Conservation (phyloP, 257 asterid genomes). For the Rhazya stricta region DNA sequence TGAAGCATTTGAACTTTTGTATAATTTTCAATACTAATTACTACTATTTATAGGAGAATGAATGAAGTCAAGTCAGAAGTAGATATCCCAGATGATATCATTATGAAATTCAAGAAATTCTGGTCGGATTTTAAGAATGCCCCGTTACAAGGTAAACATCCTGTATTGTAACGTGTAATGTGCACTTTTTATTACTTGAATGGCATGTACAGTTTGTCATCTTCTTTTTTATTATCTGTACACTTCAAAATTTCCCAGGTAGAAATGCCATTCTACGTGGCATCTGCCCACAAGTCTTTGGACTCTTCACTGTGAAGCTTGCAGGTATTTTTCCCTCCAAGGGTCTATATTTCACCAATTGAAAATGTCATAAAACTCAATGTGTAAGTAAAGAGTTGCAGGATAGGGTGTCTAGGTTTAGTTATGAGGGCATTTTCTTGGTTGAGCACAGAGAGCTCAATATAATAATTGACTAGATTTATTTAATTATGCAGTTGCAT, state of each 20-base stretch:
- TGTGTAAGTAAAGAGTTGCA: background rate
- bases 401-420: background rate
- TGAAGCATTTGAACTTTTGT: background rate
- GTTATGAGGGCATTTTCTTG: background rate
- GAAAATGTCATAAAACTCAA: background rate
- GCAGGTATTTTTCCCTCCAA: slow-evolving; percentile 53
- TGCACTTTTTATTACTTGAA: slow-evolving; percentile 4
- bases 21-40: background rate
- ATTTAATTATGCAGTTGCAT: slow-evolving; percentile 55
- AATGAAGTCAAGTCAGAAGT: slow-evolving; percentile 72
- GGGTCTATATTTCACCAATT: slow-evolving; percentile 11
- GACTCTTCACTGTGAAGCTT: slow-evolving; percentile 96
- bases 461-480: slow-evolving; percentile 15
- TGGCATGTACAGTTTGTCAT: background rate
- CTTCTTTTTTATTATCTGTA: slow-evolving; percentile 16
- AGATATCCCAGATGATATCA: slow-evolving; percentile 63
- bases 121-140: slow-evolving; percentile 68
- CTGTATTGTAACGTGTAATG: background rate
- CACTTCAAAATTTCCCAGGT: slow-evolving; percentile 37
- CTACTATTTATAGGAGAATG: slow-evolving; percentile 58
- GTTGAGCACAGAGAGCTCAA: background rate
- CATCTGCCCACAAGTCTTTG: slow-evolving; percentile 93
- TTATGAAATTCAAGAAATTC: slow-evolving; percentile 66
- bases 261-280: slow-evolving; percentile 88
- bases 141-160: slow-evolving; percentile 70